Evolutionary conservation across 257 asterid species (phyloP).

Genomic region (Solanum megistacrolobum): DNA sequence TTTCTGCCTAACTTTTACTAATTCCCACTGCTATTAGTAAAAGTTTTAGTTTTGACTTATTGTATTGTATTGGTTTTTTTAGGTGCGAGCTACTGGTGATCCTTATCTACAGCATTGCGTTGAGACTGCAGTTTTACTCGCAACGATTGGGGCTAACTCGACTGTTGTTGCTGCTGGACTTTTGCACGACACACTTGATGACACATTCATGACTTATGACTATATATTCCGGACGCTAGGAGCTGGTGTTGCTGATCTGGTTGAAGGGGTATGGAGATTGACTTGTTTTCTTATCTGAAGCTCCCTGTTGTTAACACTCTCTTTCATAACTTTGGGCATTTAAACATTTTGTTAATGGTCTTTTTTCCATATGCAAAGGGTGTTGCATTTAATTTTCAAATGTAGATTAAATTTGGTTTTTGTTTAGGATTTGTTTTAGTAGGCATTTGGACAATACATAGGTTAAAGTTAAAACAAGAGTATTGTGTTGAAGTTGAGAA

Average conservation of each 20-base stretch:
- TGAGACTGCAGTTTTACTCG: slow-evolving; percentile 77
- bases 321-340: neutral
- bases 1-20: neutral
- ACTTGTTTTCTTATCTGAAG: neutral
- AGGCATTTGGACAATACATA: neutral
- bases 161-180: slow-evolving; percentile 96
- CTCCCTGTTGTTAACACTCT: neutral
- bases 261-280: slow-evolving; percentile 73
- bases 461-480: neutral
- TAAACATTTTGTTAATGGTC: neutral
- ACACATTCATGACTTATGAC: slow-evolving; percentile 57
- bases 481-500: neutral
- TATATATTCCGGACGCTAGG: slow-evolving; percentile 49
- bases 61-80: slow-evolving; percentile 14
- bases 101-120: slow-evolving; percentile 94
- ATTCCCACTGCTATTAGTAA: neutral
- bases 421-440: neutral
- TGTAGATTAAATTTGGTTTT: neutral
- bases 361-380: neutral
- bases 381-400: neutral
- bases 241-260: slow-evolving; percentile 74
- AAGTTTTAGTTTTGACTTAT: neutral
- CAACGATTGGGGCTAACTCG: slow-evolving; percentile 71
- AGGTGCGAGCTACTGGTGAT: slow-evolving; percentile 90
- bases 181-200: slow-evolving; percentile 85